phyloP scores from a whole-genome alignment of 768 basidiomycete species.

The Hortiboletus flavorubellus region DNA sequence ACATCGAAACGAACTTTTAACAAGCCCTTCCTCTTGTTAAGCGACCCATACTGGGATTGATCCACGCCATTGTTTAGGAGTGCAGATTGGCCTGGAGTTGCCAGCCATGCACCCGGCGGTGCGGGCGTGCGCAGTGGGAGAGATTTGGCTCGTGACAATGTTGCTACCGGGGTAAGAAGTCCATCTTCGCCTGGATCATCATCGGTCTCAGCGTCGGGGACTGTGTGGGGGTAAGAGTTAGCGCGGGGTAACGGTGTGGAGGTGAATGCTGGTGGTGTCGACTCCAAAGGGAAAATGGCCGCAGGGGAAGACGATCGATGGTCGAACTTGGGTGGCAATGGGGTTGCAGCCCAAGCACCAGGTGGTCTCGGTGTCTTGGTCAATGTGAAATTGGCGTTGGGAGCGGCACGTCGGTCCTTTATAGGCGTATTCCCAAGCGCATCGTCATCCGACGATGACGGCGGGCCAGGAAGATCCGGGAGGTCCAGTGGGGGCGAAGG shows the following conservation, averaged over 20 bases:
- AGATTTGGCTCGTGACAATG: slow-evolving; percentile 48
- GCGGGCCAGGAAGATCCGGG: slow-evolving; percentile 66
- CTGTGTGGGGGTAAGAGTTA: slow-evolving; percentile 9
- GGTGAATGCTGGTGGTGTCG: slow-evolving; percentile 23
- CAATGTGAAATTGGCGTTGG: slow-evolving; percentile 28
- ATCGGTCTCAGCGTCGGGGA: slow-evolving; percentile 17
- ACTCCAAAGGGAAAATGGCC: slow-evolving; percentile 20
- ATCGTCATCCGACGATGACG: slow-evolving; percentile 53
- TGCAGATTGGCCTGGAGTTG: slow-evolving; percentile 46
- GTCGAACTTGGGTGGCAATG: slow-evolving; percentile 24
- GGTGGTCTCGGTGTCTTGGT: slow-evolving; percentile 46
- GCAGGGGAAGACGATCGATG: slow-evolving; percentile 18
- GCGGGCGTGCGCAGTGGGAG: slow-evolving; percentile 57
- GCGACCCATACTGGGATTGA: slow-evolving; percentile 33
- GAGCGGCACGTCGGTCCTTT: slow-evolving; percentile 15
- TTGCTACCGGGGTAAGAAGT: slow-evolving; percentile 42
- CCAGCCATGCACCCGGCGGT: slow-evolving; percentile 66
- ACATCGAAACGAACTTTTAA: slow-evolving; percentile 74
- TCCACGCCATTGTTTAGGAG: slow-evolving; percentile 14
- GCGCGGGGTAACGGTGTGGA: slow-evolving; percentile 26
- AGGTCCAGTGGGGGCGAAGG: slow-evolving; percentile 61
- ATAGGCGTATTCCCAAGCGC: slow-evolving; percentile 27
- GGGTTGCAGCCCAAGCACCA: slow-evolving; percentile 44
- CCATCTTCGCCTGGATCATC: slow-evolving; percentile 23
- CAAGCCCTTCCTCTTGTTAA: slow-evolving; percentile 48